Base-by-base conservation (phyloP, 495 filamentous ascomycete genomes). In the Tuber umbilicatum region DNA sequence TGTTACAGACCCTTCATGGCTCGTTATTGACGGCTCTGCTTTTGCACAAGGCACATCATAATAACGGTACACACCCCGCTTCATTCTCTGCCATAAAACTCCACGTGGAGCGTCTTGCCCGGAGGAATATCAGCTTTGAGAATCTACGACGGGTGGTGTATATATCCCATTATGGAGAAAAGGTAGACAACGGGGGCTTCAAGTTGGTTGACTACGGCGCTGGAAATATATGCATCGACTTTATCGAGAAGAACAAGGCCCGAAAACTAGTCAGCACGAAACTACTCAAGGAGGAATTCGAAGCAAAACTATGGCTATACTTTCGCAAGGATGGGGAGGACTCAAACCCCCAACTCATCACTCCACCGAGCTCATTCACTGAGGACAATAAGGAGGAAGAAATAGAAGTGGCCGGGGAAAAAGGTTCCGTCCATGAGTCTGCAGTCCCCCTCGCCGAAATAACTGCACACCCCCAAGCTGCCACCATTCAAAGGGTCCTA, bases 401-500 rank as follows among this genome's bases (percentile, higher is more conserved):
- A 70, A n/a, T 68, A 16, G 42, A 41, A 71, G 35, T 9, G 50
- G 4, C 50, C n/a, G 9, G 5, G 50, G 31, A 31, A 5, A 35
- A 64, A 64, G 2, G 45, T n/a, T 35, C 45, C 37, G 42, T 42
- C 38, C 70, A 67, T 42, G 27, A 71, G 23, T 38, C 70, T 17
- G 40, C 43, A 55, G 68, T 79, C 27, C 78, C 78, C 47, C 76
- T 79, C 10, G 79, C 80, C 3, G 73, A 81, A 31, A 75, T 81
- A 23, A 43, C 73, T 37, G 73, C 70, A 21, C 79, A 81, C 37
- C 38, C 67, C 27, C 80, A 81, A 78, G 68, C 73, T n/a, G 43
- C 73, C 40, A 81, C 79, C 2, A 81, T 81, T 68, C 70, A 80
- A 47, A 73, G 72, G 41, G 80, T 81, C 68, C 79, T 81, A 3